A percentile compares a stretch with the other conserved stretches of the same genome.
Evolutionary conservation across 805 yeast species (phyloP).

Genomic region (Myxozyma mucilagina): DNA sequence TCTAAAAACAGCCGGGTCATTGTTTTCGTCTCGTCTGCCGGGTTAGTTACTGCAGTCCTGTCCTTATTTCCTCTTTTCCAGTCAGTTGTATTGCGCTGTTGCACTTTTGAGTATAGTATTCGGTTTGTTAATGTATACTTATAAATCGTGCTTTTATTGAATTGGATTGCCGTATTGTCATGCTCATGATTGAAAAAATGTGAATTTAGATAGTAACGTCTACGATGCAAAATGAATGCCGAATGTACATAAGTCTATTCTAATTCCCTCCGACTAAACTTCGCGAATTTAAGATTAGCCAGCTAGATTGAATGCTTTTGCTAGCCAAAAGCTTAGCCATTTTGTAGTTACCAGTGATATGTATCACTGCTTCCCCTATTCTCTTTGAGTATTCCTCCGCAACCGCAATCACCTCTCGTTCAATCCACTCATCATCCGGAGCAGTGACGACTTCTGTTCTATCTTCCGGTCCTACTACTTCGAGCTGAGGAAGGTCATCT

Average conservation of each 20-base stretch:
- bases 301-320: not conserved
- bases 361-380: not conserved
- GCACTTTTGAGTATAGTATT: too few relatives aligned
- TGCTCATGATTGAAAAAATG: too few relatives aligned
- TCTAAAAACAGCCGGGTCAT: too few relatives aligned
- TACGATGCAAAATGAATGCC: too few relatives aligned
- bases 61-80: too few relatives aligned
- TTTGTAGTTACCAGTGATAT: slow-evolving; percentile 15
- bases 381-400: not conserved
- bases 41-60: too few relatives aligned
- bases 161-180: too few relatives aligned
- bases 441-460: not conserved
- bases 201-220: too few relatives aligned
- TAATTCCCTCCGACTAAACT: slow-evolving; percentile 15
- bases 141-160: not conserved
- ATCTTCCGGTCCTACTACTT: not conserved
- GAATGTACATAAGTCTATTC: not conserved
- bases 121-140: too few relatives aligned
- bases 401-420: not conserved
- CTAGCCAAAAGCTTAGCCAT: slow-evolving; percentile 16
- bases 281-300: slow-evolving; percentile 12
- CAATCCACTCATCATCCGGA: slow-evolving; percentile 9
- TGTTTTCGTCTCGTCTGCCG: too few relatives aligned
- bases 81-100: too few relatives aligned
- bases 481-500: not conserved